Conservation (phyloP, 208 protist species). For the Strigomonas galati region DNA sequence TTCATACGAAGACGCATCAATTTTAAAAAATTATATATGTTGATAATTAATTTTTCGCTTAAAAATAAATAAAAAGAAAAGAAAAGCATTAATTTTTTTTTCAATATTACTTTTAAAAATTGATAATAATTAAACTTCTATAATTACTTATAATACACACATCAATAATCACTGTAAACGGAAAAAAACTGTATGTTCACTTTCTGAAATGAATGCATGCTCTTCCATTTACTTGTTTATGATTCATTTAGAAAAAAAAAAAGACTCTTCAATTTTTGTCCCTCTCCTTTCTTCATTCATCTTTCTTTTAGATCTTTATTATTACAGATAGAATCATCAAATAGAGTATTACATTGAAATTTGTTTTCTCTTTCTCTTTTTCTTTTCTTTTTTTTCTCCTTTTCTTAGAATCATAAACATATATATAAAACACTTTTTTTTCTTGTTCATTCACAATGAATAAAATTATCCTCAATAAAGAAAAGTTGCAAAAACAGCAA, state of each 20-base stretch:
- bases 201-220: no score
- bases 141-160: background rate
- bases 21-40: constrained; percentile 9
- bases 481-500: no score
- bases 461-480: no score
- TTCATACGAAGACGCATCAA: background rate
- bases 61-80: no score
- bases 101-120: no score
- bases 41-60: background rate
- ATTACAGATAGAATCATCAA: no score
- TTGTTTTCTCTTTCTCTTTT: background rate
- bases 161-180: background rate
- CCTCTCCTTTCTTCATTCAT: constrained; percentile 8
- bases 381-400: background rate
- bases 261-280: background rate
- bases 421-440: background rate
- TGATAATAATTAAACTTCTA: constrained; percentile 1
- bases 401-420: background rate
- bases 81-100: no score
- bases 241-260: constrained; percentile 10
- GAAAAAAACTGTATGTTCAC: no score
- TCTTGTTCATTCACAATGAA: no score
- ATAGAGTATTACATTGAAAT: no score
- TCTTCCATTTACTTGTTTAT: no score
- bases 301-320: background rate